These are phyloP conservation scores for Linnemannia elongata DNA, from an alignment of 192 early-diverging fungal genomes.

Conservation along the genomic window DNA sequence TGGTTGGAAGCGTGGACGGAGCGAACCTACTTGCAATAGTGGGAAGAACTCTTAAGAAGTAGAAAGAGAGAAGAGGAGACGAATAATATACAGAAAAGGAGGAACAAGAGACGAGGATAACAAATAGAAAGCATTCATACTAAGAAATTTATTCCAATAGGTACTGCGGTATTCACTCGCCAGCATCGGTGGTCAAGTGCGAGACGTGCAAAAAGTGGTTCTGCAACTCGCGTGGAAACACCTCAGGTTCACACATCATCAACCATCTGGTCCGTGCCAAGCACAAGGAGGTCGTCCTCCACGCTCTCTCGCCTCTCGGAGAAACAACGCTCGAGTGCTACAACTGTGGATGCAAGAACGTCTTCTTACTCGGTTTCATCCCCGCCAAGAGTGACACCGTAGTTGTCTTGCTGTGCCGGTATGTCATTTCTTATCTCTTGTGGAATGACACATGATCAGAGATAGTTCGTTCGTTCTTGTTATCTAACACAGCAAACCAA, in stretches of 20 bases:
- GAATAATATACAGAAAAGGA: too few species aligned
- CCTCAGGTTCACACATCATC: constrained; percentile 95
- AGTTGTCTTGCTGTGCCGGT: constrained; percentile 96
- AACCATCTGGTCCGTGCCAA: constrained; percentile 93
- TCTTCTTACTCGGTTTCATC: constrained; percentile 97
- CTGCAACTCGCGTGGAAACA: constrained; percentile 93
- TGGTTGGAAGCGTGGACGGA: too few species aligned
- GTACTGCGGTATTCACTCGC: constrained; percentile 95
- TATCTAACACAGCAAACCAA: neutral
- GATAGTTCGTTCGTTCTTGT: neutral
- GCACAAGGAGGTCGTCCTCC: constrained; percentile 95
- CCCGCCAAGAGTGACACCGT: constrained; percentile 99
- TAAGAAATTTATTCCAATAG: constrained; percentile 32
- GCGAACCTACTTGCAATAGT: too few species aligned
- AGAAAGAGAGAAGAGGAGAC: too few species aligned
- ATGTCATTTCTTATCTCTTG: constrained; percentile 18
- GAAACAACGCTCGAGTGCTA: constrained; percentile 98
- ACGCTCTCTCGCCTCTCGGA: constrained; percentile 93
- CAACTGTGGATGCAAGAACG: constrained; percentile 95
- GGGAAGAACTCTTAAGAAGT: too few species aligned
- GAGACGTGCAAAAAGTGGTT: constrained; percentile 96
- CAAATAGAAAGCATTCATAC: too few species aligned
- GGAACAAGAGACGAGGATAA: too few species aligned
- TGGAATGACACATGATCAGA: neutral
- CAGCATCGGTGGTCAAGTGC: constrained; percentile 92